Evolutionary conservation across 2,329 filamentous ascomycete species (phyloP), one percentile per base, ranked within the genome.

Genomic region (Aspergillus costaricaensis): DNA sequence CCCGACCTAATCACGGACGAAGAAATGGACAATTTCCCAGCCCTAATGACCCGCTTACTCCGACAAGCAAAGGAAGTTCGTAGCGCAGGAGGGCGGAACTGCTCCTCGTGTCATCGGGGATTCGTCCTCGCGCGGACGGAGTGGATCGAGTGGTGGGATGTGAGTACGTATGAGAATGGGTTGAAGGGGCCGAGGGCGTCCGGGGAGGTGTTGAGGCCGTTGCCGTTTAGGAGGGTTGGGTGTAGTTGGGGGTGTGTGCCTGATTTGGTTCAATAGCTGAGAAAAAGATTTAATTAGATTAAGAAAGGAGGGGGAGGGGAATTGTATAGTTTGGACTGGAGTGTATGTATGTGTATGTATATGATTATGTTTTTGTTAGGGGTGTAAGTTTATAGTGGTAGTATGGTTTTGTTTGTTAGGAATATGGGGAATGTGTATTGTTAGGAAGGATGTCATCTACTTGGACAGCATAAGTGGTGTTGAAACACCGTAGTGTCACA

Each of bases 101-200:
- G 80, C 61, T 78, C 76, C 0, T 68, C 77, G 0, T 82, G 80
- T 55, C 67, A 71, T 30, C 71, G 72, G 10, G 68, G 67, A 7
- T 81, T 78, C 49, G 74, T 81, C 5, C 69, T 79, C 53, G 72
- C 78, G 15, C 75, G 78, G 9, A 70, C 74, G 0, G 72, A 78
- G 62, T 81, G 79, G 78, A 68, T 79, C 19, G 79, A 81, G 61
- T 79, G 77, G 77, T 79, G 76, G 76, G 76, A 79, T 61, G 74
- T 75, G 57, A 71, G 67, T 14, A 75, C 75, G 1, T 72, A 74
- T 60, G 77, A 78, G 61, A 78, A 74, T 49, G 74, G 73, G 3
- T 65, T 73, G 54, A 75, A 76, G 64, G 62, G 67, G n/a, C 65
- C 71, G 5, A 69, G 75, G 15, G 57, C 60, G 25, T 64, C 67